phyloP scores from a whole-genome alignment of 306 rosid genomes.

The Hylodesmum podocarpum region DNA sequence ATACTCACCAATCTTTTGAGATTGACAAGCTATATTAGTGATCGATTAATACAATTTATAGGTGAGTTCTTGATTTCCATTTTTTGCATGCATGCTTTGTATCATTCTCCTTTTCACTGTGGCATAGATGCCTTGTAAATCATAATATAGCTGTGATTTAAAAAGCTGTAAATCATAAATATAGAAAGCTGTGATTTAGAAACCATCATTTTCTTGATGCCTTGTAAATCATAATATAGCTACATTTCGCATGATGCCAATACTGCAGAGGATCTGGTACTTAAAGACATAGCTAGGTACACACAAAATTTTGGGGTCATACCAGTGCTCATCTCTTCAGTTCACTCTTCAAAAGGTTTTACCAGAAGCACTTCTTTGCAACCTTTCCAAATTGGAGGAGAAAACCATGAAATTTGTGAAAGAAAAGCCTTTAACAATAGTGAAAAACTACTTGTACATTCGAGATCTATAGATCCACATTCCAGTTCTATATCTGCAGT shows the following conservation, averaged over 20 bases:
- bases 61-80: conserved; percentile 40
- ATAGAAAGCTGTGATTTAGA: conserved; percentile 2
- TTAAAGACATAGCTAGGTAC: conserved; percentile 48
- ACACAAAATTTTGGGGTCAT: conserved; percentile 23
- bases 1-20: conserved; percentile 49
- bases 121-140: neutral
- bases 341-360: conserved; percentile 27
- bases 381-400: conserved; percentile 20
- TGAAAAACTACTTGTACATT: conserved; percentile 23
- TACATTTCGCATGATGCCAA: conserved; percentile 30
- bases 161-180: no score
- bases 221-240: conserved; percentile 11
- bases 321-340: conserved; percentile 32
- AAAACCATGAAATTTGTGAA: conserved; percentile 37
- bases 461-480: conserved; percentile 5
- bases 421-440: conserved; percentile 27
- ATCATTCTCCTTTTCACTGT: neutral
- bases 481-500: conserved; percentile 16
- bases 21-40: conserved; percentile 53
- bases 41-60: conserved; percentile 45
- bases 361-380: conserved; percentile 30
- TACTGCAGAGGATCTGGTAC: conserved; percentile 70
- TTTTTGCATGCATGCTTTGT: neutral
- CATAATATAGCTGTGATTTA: conserved; percentile 25
- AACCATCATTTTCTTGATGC: conserved; percentile 2